Evolutionary conservation across 352 stramenopile genomes (phyloP).

Genomic region (Phytophthora cajani): DNA sequence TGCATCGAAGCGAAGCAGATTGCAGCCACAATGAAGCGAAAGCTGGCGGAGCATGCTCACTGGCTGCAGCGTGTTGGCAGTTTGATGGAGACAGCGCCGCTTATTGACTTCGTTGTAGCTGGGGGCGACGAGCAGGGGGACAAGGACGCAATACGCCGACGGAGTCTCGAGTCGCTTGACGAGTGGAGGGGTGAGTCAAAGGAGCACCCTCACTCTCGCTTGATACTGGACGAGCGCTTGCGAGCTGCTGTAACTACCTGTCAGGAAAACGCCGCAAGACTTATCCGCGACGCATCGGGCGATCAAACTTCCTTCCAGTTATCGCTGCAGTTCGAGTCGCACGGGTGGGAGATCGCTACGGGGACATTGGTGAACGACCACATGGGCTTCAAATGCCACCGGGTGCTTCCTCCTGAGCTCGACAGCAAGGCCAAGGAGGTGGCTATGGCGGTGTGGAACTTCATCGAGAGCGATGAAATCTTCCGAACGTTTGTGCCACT

Average conservation of each 20-base stretch:
- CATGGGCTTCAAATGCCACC: conserved; percentile 56
- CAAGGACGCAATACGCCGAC: neutral
- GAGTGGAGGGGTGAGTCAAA: conserved; percentile 31
- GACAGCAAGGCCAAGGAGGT: conserved; percentile 34
- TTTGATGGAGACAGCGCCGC: conserved; percentile 57
- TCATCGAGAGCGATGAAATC: conserved; percentile 64
- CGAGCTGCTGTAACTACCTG: conserved; percentile 29
- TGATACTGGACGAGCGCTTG: conserved; percentile 47
- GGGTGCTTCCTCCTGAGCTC: conserved; percentile 28
- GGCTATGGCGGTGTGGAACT: conserved; percentile 55
- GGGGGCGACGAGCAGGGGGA: neutral
- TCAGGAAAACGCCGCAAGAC: conserved; percentile 38
- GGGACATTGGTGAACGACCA: conserved; percentile 43
- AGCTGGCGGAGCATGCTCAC: conserved; percentile 54
- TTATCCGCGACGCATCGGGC: conserved; percentile 40
- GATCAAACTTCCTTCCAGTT: conserved; percentile 35
- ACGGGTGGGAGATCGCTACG: conserved; percentile 58
- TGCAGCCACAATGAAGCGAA: conserved; percentile 43
- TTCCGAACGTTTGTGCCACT: conserved; percentile 65
- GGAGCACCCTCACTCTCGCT: conserved; percentile 28
- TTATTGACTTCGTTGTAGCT: conserved; percentile 43
- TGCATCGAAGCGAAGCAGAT: conserved; percentile 49
- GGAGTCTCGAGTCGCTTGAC: conserved; percentile 30
- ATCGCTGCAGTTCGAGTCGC: conserved; percentile 41
- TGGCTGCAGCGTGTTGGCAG: conserved; percentile 59